Evolutionary conservation across 2,329 filamentous ascomycete genomes (phyloP).

Genomic region (Trichoderma sp.): DNA sequence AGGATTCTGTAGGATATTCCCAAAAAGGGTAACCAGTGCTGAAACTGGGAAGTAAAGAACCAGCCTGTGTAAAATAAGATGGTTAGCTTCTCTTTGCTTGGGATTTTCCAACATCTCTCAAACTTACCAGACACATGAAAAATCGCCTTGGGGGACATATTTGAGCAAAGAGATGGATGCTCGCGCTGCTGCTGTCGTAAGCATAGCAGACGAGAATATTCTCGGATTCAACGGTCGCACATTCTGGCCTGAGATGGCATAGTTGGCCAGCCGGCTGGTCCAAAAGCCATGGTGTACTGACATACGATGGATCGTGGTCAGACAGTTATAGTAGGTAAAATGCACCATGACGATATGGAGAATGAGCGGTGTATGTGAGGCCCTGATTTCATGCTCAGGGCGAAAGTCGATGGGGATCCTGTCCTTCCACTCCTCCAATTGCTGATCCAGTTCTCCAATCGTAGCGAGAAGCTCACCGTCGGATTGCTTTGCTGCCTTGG

Average conservation of each 20-base stretch:
- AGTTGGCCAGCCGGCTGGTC: constrained; percentile 93
- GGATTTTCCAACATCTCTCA: not conserved
- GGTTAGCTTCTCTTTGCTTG: constrained; percentile 27
- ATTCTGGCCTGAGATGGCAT: constrained; percentile 91
- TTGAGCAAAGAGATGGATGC: constrained; percentile 93
- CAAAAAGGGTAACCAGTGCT: constrained; percentile 90
- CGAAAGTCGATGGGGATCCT: constrained; percentile 92
- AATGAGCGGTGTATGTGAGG: constrained; percentile 88
- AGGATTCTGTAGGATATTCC: constrained; percentile 94
- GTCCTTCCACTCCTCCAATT: constrained; percentile 95
- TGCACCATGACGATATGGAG: constrained; percentile 92
- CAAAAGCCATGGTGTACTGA: constrained; percentile 97
- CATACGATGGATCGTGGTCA: constrained; percentile 98
- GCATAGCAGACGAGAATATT: constrained; percentile 88
- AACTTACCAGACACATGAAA: constrained; percentile 87
- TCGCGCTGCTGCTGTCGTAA: constrained; percentile 89
- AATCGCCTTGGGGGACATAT: constrained; percentile 94
- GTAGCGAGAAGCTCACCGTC: constrained; percentile 92
- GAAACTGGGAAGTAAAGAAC: constrained; percentile 97
- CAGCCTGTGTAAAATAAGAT: constrained; percentile 56
- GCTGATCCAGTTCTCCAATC: constrained; percentile 88
- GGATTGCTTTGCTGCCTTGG: constrained; percentile 86
- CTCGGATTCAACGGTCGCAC: constrained; percentile 87
- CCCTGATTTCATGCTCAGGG: constrained; percentile 95
- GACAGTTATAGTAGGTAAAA: constrained; percentile 95